Conservation (phyloP, 352 stramenopile genomes). For the Phytophthora sojae region DNA sequence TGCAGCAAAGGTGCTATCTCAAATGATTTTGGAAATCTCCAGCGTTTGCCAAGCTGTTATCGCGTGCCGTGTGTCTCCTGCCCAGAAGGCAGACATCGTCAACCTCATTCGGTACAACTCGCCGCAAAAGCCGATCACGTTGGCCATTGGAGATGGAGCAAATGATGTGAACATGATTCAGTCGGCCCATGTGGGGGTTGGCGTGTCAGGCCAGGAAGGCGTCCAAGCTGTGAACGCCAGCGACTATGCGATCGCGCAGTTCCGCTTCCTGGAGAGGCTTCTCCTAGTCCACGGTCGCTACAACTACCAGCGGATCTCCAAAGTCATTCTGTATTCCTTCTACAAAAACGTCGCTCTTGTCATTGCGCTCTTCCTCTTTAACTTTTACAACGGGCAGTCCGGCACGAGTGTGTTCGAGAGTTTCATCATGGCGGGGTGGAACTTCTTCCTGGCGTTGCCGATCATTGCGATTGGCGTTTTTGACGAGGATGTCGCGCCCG, state of each 20-base stretch:
- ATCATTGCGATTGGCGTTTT: slow-evolving; percentile 90
- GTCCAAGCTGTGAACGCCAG: slow-evolving; percentile 92
- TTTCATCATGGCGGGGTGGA: slow-evolving; percentile 84
- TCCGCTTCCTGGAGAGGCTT: slow-evolving; percentile 94
- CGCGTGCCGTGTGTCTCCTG: slow-evolving; percentile 82
- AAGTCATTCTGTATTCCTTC: slow-evolving; percentile 92
- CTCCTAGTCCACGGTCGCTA: slow-evolving; percentile 97
- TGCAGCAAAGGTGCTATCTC: slow-evolving; percentile 51
- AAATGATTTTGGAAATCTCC: slow-evolving; percentile 67
- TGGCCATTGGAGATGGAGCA: slow-evolving; percentile 94
- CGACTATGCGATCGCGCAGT: slow-evolving; percentile 94
- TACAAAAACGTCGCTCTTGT: slow-evolving; percentile 86
- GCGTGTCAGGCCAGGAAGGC: slow-evolving; percentile 92
- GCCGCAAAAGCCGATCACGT: slow-evolving; percentile 69
- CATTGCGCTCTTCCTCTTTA: slow-evolving; percentile 79
- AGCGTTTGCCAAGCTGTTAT: slow-evolving; percentile 77
- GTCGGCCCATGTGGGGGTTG: slow-evolving; percentile 93
- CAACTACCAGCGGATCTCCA: slow-evolving; percentile 96
- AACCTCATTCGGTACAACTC: slow-evolving; percentile 70
- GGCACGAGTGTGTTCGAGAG: slow-evolving; percentile 87
- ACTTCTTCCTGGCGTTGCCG: slow-evolving; percentile 87
- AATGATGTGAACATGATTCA: slow-evolving; percentile 98
- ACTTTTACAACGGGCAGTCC: slow-evolving; percentile 85
- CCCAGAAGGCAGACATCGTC: slow-evolving; percentile 86
- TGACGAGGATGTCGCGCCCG: slow-evolving; percentile 74